phyloP scores from a whole-genome alignment of 2,329 filamentous ascomycete genomes.

The Ilyonectria robusta region DNA sequence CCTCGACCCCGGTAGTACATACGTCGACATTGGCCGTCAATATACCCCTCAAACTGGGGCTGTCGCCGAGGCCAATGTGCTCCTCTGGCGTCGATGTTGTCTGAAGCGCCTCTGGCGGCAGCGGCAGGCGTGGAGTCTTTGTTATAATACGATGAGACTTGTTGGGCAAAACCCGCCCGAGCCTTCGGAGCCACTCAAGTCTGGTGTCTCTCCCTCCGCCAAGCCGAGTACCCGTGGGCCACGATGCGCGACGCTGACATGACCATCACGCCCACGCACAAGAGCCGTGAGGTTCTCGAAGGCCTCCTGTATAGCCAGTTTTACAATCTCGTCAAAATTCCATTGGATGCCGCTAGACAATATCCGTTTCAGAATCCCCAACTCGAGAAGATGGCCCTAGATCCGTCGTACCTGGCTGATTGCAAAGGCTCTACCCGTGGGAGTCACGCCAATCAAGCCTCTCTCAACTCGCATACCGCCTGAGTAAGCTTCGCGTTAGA shows the following conservation, averaged over 20 bases:
- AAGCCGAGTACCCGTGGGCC: not conserved
- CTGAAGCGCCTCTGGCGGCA: not conserved
- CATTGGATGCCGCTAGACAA: not conserved
- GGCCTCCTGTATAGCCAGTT: not conserved
- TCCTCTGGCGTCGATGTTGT: not conserved
- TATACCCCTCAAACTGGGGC: not conserved
- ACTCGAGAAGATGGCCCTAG: not conserved
- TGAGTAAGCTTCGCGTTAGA: not conserved
- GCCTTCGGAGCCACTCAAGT: not conserved
- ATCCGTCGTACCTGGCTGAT: not conserved
- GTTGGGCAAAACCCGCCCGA: not conserved
- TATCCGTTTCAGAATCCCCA: conserved; percentile 6
- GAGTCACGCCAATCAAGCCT: not conserved
- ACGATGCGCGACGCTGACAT: conserved; percentile 3
- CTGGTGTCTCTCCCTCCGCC: not conserved
- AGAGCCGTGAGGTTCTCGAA: conserved; percentile 1
- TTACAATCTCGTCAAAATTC: not conserved
- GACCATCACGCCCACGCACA: not conserved
- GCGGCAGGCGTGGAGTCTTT: conserved; percentile 5
- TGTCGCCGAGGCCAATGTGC: conserved; percentile 5
- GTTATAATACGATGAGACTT: not conserved
- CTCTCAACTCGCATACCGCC: not conserved
- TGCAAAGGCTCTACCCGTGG: not conserved
- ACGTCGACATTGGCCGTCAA: conserved; percentile 1
- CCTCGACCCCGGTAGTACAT: not conserved